Conservation (phyloP, 306 rosid species). For the Corylus avellana region DNA sequence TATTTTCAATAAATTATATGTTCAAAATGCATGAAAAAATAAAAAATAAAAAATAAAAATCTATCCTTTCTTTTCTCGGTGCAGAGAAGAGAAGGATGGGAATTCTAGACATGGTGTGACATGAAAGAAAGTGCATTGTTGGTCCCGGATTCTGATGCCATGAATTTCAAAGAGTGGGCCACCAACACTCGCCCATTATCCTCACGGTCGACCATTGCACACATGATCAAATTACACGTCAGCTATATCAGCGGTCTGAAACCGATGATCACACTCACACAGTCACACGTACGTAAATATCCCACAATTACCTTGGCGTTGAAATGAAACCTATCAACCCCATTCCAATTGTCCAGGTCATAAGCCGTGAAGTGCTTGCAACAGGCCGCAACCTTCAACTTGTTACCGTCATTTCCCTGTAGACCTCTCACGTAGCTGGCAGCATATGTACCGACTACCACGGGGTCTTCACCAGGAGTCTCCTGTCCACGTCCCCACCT, state of each 20-base stretch:
- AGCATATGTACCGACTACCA: conserved; percentile 70
- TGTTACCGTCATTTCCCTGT: conserved; percentile 67
- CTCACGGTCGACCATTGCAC: neutral
- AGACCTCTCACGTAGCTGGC: conserved; percentile 73
- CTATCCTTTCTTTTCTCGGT: too few species aligned
- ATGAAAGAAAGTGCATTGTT: neutral
- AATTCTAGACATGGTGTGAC: neutral
- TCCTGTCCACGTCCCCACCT: conserved; percentile 98
- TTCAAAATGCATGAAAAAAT: too few species aligned
- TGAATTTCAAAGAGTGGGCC: conserved; percentile 7
- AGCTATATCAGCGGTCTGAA: conserved; percentile 1
- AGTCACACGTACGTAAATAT: neutral
- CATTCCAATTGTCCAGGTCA: conserved; percentile 90
- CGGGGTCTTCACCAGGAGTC: conserved; percentile 97
- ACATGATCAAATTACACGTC: neutral
- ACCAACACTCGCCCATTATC: neutral
- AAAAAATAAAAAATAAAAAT: too few species aligned
- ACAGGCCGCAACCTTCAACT: conserved; percentile 87
- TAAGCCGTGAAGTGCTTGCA: conserved; percentile 91
- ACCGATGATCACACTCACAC: conserved; percentile 18
- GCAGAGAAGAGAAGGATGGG: too few species aligned
- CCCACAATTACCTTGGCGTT: conserved; percentile 60
- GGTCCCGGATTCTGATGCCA: neutral
- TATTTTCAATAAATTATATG: too few species aligned
- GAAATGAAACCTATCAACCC: conserved; percentile 86